A percentile compares a stretch with the other conserved stretches of the same genome.
Evolutionary conservation across 192 early-diverging fungal species (phyloP).

Genomic region (Lobosporangium transversale): DNA sequence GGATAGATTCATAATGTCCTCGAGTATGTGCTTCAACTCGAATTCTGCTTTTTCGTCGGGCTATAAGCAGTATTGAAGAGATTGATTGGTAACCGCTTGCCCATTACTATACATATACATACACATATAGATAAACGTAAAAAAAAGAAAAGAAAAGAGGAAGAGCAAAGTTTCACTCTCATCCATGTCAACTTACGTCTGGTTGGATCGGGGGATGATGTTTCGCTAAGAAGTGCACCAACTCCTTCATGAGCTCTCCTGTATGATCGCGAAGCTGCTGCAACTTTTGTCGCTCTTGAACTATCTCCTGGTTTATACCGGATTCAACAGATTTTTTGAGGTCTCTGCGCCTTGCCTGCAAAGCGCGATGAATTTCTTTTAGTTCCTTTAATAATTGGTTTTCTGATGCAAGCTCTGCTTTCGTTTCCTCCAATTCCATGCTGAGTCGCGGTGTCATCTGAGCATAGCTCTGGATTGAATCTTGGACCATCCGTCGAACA

Average conservation of each 20-base stretch:
- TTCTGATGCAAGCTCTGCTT: conserved; percentile 22
- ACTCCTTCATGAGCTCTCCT: conserved; percentile 31
- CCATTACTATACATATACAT: too few species aligned
- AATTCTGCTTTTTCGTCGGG: conserved; percentile 5
- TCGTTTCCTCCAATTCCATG: conserved; percentile 26
- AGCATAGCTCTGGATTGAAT: conserved; percentile 21
- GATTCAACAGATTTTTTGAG: conserved; percentile 12
- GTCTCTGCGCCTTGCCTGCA: conserved; percentile 37
- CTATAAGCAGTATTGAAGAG: too few species aligned
- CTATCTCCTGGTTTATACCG: conserved; percentile 20
- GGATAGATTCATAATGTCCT: conserved; percentile 65
- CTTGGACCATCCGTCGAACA: conserved; percentile 20
- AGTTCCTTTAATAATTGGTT: conserved; percentile 25
- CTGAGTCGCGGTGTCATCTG: conserved; percentile 18
- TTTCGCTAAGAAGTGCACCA: conserved; percentile 20
- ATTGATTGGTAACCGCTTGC: too few species aligned
- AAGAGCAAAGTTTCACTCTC: neutral
- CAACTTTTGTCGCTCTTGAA: conserved; percentile 24
- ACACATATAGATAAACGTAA: too few species aligned
- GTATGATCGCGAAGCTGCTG: conserved; percentile 8
- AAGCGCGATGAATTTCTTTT: conserved; percentile 33
- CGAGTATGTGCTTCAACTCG: conserved; percentile 34
- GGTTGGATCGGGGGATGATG: conserved; percentile 35
- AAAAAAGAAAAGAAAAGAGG: neutral
- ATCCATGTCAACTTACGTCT: conserved; percentile 20